Percentiles rank a stretch among this genome's conserved stretches.
Evolutionary conservation across 805 yeast species (phyloP).

Genomic region (Pichia heedii): DNA sequence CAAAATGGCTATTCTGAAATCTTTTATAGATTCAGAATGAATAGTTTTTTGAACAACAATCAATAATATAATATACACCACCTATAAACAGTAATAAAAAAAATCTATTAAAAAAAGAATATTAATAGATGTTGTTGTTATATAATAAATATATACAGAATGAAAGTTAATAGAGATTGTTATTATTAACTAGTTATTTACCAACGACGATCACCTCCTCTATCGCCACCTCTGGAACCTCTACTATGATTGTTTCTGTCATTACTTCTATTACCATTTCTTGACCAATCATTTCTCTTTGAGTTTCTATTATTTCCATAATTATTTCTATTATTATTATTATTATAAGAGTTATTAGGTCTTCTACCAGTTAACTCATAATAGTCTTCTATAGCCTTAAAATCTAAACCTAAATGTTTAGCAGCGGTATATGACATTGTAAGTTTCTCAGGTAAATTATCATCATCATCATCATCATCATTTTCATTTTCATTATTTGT

Average conservation of each 20-base stretch:
- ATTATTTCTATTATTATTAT: constrained; percentile 3
- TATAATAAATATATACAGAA: too few relatives aligned
- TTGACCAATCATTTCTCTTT: constrained; percentile 9
- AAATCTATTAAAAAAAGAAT: too few relatives aligned
- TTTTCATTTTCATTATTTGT: constrained; percentile 5
- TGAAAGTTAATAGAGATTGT: neutral
- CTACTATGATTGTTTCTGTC: constrained; percentile 3
- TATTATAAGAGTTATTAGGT: constrained; percentile 1
- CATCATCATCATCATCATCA: constrained; percentile 2
- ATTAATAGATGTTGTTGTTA: too few relatives aligned
- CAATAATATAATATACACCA: too few relatives aligned
- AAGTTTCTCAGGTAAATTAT: constrained; percentile 9
- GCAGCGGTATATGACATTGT: constrained; percentile 15
- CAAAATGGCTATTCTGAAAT: too few relatives aligned
- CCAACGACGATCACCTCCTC: constrained; percentile 11
- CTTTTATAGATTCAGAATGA: too few relatives aligned
- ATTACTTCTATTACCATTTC: constrained; percentile 6
- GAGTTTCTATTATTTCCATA: constrained; percentile 8
- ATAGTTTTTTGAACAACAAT: too few relatives aligned
- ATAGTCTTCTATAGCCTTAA: constrained; percentile 19
- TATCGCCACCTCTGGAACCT: constrained; percentile 3
- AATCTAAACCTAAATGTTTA: constrained; percentile 22
- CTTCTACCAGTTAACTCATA: constrained; percentile 26
- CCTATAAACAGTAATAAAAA: too few relatives aligned
- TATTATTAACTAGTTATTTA: neutral